Evolutionary conservation across 495 filamentous ascomycete genomes (phyloP).

Genomic region (Diplogelasinospora grovesii): DNA sequence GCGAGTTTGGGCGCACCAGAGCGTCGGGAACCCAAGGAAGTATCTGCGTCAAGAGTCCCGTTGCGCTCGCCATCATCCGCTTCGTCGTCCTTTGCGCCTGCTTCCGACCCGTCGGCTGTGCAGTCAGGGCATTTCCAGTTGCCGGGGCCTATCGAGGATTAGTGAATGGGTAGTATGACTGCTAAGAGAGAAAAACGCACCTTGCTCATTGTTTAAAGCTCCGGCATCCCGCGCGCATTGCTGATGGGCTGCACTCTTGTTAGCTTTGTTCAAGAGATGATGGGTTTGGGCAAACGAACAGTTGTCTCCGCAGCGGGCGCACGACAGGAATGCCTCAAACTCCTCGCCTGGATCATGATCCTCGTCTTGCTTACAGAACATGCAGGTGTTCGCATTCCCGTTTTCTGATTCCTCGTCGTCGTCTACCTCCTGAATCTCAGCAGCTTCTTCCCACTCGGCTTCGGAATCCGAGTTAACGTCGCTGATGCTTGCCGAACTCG

Average conservation of each 20-base stretch:
- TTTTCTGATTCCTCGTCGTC: constrained; percentile 53
- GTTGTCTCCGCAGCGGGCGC: constrained; percentile 77
- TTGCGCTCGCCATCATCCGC: constrained; percentile 30
- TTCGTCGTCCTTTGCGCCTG: constrained; percentile 28
- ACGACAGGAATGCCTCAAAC: constrained; percentile 79
- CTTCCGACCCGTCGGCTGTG: constrained; percentile 54
- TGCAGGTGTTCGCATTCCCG: constrained; percentile 62
- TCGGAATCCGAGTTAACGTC: constrained; percentile 34
- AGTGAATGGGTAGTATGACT: constrained; percentile 5
- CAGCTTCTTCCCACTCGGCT: constrained; percentile 55
- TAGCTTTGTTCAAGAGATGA: constrained; percentile 25
- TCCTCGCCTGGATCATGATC: constrained; percentile 81
- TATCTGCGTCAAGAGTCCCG: constrained; percentile 27
- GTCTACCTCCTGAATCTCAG: constrained; percentile 63
- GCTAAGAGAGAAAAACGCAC: constrained; percentile 13
- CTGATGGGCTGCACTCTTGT: constrained; percentile 66
- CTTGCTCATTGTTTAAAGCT: constrained; percentile 47
- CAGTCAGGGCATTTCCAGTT: constrained; percentile 80
- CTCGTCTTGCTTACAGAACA: constrained; percentile 74
- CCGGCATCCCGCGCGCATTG: constrained; percentile 84
- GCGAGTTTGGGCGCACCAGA: constrained; percentile 51
- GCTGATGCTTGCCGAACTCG: constrained; percentile 17
- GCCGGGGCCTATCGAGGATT: constrained; percentile 46
- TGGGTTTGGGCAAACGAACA: constrained; percentile 51
- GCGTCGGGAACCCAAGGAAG: constrained; percentile 28